Conservation (phyloP, 805 yeast species). For the Candida ipomoeae region DNA sequence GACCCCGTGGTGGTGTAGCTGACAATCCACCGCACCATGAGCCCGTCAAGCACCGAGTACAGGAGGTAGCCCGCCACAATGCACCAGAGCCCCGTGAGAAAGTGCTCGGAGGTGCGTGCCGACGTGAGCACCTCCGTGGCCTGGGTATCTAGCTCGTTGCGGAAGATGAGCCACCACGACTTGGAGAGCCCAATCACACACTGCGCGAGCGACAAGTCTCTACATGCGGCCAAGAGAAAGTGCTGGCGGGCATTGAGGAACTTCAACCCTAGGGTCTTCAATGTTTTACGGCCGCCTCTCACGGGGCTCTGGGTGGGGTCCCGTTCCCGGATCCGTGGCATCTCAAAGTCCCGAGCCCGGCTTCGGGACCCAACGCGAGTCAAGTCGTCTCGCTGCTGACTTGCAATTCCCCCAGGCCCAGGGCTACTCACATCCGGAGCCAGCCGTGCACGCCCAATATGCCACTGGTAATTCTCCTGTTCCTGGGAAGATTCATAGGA, state of each 20-base stretch:
- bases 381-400: neutral
- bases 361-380: neutral
- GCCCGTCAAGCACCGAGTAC: slow-evolving; percentile 78
- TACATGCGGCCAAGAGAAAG: slow-evolving; percentile 67
- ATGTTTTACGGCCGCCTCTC: slow-evolving; percentile 20
- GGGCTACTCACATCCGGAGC: neutral
- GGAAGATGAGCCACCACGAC: slow-evolving; percentile 38
- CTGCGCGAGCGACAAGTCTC: slow-evolving; percentile 72
- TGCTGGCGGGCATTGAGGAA: slow-evolving; percentile 75
- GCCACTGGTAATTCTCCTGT: slow-evolving; percentile 15
- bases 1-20: slow-evolving; percentile 87
- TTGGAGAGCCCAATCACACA: slow-evolving; percentile 52
- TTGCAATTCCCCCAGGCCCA: neutral
- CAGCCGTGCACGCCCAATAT: slow-evolving; percentile 6
- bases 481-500: slow-evolving; percentile 41
- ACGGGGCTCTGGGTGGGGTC: slow-evolving; percentile 13
- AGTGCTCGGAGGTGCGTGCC: slow-evolving; percentile 72
- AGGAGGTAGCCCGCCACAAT: slow-evolving; percentile 81
- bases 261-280: slow-evolving; percentile 62
- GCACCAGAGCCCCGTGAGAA: slow-evolving; percentile 90
- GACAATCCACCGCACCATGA: slow-evolving; percentile 92
- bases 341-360: slow-evolving; percentile 3
- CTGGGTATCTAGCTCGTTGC: neutral
- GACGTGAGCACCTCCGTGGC: slow-evolving; percentile 35
- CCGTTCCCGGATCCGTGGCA: slow-evolving; percentile 9